Evolutionary conservation across 768 basidiomycete genomes (phyloP).

Genomic region (Amanita inopinata): DNA sequence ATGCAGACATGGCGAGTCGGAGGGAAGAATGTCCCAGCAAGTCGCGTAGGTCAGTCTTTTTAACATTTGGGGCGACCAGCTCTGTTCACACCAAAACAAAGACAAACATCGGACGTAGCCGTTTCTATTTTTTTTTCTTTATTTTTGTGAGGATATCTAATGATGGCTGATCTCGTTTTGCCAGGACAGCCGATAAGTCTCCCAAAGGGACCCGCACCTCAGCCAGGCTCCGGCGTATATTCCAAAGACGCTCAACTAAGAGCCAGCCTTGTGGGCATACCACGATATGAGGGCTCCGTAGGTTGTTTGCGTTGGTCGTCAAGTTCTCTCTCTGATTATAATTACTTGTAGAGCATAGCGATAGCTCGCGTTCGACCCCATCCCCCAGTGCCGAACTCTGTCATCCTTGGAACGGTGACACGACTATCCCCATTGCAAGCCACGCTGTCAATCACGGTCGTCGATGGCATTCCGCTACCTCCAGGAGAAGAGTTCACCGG

Average conservation of each 20-base stretch:
- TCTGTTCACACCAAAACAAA: constrained; percentile 19
- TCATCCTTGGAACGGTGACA: constrained; percentile 74
- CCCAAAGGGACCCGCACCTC: constrained; percentile 43
- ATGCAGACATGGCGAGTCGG: constrained; percentile 42
- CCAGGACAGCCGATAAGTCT: constrained; percentile 72
- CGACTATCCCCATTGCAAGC: constrained; percentile 82
- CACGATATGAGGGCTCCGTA: constrained; percentile 55
- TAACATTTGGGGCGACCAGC: constrained; percentile 17
- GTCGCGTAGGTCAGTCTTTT: constrained; percentile 12
- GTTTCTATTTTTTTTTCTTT: constrained; percentile 1
- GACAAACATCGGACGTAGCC: constrained; percentile 18
- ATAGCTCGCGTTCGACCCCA: constrained; percentile 61
- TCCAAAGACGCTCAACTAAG: constrained; percentile 49
- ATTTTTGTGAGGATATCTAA: constrained; percentile 6
- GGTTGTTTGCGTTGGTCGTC: constrained; percentile 29
- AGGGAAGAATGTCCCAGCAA: constrained; percentile 15
- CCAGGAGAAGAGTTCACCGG: constrained; percentile 83
- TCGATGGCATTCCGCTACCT: constrained; percentile 78
- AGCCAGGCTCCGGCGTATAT: constrained; percentile 61
- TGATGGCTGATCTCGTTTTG: constrained; percentile 31
- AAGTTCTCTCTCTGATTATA: constrained; percentile 15
- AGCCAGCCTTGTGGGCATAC: constrained; percentile 62
- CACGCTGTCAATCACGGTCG: constrained; percentile 72
- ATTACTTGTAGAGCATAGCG: constrained; percentile 39
- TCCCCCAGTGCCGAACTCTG: constrained; percentile 65